Evolutionary conservation across 2,329 filamentous ascomycete genomes (phyloP).

Genomic region (Arthrobotrys megalospora): DNA sequence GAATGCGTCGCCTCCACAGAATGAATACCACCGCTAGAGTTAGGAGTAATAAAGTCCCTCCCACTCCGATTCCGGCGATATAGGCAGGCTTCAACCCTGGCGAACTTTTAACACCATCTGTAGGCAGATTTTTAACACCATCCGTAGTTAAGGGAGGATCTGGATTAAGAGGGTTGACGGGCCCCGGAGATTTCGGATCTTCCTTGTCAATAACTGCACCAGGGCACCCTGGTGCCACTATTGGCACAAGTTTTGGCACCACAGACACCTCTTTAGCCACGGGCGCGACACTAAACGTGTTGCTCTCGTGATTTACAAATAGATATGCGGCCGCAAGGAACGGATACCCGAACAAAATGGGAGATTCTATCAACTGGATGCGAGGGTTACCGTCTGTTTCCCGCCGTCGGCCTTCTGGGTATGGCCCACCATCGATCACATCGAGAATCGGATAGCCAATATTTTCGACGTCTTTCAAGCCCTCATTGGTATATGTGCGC

Average conservation of each 20-base stretch:
- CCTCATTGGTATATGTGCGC: background rate
- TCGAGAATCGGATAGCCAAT: background rate
- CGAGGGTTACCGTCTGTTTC: background rate
- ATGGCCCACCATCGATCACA: background rate
- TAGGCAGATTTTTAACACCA: background rate
- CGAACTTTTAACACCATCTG: background rate
- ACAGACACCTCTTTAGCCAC: background rate
- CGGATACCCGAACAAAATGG: conserved; percentile 16
- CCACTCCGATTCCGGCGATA: conserved; percentile 4
- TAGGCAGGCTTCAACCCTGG: background rate
- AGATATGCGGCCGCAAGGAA: conserved; percentile 22
- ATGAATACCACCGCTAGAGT: background rate
- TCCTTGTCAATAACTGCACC: background rate
- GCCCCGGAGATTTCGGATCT: background rate
- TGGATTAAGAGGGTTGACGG: background rate
- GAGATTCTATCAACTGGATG: background rate
- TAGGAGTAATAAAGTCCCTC: background rate
- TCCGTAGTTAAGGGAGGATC: background rate
- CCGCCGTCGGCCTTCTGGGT: background rate
- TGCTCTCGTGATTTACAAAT: conserved; percentile 17
- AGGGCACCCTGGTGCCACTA: background rate
- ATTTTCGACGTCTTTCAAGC: background rate
- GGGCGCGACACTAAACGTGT: conserved; percentile 10
- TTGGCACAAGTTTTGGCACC: background rate
- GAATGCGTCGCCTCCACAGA: background rate